Evolutionary conservation across 371 early-diverging fungal genomes (phyloP).

Genomic region (Mortierella sp.): DNA sequence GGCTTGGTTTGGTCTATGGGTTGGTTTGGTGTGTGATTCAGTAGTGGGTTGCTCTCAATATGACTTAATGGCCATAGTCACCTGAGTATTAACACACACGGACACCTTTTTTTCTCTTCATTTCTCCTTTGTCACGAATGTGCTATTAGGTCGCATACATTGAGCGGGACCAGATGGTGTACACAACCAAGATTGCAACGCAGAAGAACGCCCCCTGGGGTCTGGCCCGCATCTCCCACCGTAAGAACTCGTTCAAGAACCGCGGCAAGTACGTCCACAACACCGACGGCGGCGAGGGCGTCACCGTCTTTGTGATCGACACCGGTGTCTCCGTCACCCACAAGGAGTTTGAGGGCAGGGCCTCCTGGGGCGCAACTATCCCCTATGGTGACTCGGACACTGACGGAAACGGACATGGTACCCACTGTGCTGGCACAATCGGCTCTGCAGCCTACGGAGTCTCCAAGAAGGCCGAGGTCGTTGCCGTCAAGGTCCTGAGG

Average conservation of each 20-base stretch:
- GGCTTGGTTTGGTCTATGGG: no score
- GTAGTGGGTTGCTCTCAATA: no score
- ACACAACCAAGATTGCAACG: slow-evolving; percentile 64
- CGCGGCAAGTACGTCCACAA: slow-evolving; percentile 82
- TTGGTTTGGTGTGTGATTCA: no score
- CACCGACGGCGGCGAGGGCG: slow-evolving; percentile 81
- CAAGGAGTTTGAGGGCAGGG: slow-evolving; percentile 92
- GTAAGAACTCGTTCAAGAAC: slow-evolving; percentile 65
- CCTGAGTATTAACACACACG: background rate
- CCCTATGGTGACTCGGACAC: slow-evolving; percentile 79
- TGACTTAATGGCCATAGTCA: no score
- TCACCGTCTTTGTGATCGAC: slow-evolving; percentile 94
- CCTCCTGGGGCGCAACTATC: slow-evolving; percentile 86
- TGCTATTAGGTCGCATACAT: slow-evolving; percentile 81
- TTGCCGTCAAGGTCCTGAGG: slow-evolving; percentile 95
- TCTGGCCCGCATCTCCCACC: slow-evolving; percentile 89
- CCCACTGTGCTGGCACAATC: slow-evolving; percentile 97
- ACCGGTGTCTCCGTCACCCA: slow-evolving; percentile 91
- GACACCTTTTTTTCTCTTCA: no score
- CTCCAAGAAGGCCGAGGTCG: slow-evolving; percentile 90
- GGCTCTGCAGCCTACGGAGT: slow-evolving; percentile 91
- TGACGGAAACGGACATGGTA: slow-evolving; percentile 93
- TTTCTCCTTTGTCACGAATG: background rate
- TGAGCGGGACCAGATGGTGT: slow-evolving; percentile 89
- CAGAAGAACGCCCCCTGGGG: slow-evolving; percentile 95